Evolutionary conservation across 768 basidiomycete species (phyloP).

Genomic region (Collybiopsis confluens): DNA sequence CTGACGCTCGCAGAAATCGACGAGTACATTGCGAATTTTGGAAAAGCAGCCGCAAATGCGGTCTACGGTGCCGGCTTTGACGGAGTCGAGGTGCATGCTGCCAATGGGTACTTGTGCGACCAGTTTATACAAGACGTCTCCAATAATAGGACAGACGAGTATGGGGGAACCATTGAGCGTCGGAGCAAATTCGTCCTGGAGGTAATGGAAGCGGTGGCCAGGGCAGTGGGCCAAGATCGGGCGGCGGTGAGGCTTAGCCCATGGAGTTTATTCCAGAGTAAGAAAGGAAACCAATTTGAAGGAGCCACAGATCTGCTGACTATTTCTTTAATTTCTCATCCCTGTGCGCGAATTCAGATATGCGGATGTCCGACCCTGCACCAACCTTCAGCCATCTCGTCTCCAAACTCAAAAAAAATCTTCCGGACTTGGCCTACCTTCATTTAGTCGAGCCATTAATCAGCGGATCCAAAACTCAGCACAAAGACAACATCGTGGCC

Average conservation of each 20-base stretch:
- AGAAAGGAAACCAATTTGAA: conserved; percentile 7
- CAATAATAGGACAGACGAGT: conserved; percentile 45
- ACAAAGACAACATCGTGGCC: neutral
- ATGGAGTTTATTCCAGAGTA: conserved; percentile 27
- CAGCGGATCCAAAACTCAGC: conserved; percentile 10
- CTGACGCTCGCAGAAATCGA: conserved; percentile 33
- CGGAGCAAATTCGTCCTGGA: conserved; percentile 43
- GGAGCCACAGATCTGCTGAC: conserved; percentile 1
- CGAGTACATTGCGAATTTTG: conserved; percentile 33
- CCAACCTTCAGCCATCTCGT: conserved; percentile 43
- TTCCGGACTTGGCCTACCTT: conserved; percentile 40
- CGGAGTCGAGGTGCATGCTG: conserved; percentile 39
- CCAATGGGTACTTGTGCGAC: conserved; percentile 2
- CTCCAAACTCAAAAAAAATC: conserved; percentile 25
- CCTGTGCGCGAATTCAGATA: conserved; percentile 17
- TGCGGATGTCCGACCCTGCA: conserved; percentile 37
- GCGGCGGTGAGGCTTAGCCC: conserved; percentile 41
- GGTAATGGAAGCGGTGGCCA: conserved; percentile 35
- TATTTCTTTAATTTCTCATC: conserved; percentile 14
- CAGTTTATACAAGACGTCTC: conserved; percentile 34
- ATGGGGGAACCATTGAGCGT: conserved; percentile 49
- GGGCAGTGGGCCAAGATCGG: conserved; percentile 38
- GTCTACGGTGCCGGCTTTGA: conserved; percentile 47
- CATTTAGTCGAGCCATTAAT: conserved; percentile 36
- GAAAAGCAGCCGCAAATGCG: conserved; percentile 38